These are phyloP conservation scores for Calonectria hawksworthii DNA, from an alignment of 2,329 filamentous ascomycete genomes.

Conservation along the genomic window DNA sequence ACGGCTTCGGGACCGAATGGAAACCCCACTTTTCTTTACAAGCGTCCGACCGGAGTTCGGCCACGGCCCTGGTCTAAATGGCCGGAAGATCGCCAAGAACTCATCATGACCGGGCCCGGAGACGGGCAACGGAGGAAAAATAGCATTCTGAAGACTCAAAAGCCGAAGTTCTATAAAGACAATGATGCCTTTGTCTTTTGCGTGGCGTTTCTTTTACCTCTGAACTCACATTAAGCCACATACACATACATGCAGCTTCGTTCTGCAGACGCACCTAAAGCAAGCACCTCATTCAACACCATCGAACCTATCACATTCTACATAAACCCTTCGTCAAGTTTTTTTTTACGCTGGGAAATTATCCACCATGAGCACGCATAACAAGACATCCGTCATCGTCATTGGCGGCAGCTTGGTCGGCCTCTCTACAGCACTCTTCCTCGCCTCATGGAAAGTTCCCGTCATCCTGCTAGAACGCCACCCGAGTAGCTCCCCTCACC, in stretches of 20 bases:
- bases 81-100: neutral
- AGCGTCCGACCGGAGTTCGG: neutral
- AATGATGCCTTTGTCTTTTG: neutral
- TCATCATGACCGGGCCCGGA: neutral
- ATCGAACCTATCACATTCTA: neutral
- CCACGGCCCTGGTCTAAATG: neutral
- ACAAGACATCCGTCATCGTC: conserved; percentile 49
- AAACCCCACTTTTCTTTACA: neutral
- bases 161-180: neutral
- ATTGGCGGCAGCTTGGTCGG: conserved; percentile 57
- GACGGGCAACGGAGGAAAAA: neutral
- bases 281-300: neutral
- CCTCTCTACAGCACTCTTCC: conserved; percentile 54
- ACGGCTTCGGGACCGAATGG: conserved; percentile 12
- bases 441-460: conserved; percentile 48
- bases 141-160: no score
- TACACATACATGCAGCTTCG: neutral
- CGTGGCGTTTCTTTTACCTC: neutral
- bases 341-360: neutral
- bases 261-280: neutral
- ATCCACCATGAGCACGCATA: conserved; percentile 2
- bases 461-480: conserved; percentile 56
- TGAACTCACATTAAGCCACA: neutral
- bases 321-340: neutral
- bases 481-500: conserved; percentile 50